A percentile compares a stretch with the other conserved stretches of the same genome.
These are phyloP conservation scores for Phytophthora agathidicida DNA, from an alignment of 352 stramenopile species.

Conservation along the genomic window DNA sequence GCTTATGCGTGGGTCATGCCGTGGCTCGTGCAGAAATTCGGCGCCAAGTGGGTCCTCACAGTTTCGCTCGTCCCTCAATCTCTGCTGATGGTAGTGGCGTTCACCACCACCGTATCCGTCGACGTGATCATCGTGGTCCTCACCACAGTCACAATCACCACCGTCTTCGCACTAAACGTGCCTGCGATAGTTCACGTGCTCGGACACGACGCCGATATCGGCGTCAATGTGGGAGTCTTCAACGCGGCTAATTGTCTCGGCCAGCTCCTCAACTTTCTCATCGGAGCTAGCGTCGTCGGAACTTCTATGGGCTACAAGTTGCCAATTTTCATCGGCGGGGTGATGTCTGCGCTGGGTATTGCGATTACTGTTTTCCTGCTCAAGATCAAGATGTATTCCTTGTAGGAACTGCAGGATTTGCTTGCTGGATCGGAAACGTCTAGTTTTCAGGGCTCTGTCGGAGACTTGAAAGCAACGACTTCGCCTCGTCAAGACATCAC, in stretches of 20 bases:
- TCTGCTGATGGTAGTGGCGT: constrained; percentile 19
- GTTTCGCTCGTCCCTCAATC: constrained; percentile 22
- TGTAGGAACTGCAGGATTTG: constrained; percentile 38
- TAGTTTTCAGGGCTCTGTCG: too few species aligned
- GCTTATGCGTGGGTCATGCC: constrained; percentile 50
- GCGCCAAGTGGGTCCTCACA: constrained; percentile 25
- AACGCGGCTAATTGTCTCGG: constrained; percentile 32
- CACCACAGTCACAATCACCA: constrained; percentile 23
- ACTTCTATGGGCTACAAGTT: constrained; percentile 31
- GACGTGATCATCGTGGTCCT: constrained; percentile 24
- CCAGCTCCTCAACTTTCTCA: constrained; percentile 29
- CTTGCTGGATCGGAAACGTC: too few species aligned
- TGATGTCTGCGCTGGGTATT: constrained; percentile 31
- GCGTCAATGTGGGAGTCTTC: constrained; percentile 28
- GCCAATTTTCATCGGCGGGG: constrained; percentile 25
- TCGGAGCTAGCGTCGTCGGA: constrained; percentile 18
- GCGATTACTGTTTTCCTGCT: constrained; percentile 49
- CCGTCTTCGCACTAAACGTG: constrained; percentile 22
- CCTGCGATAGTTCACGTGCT: constrained; percentile 31
- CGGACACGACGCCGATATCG: constrained; percentile 22
- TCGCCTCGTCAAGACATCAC: too few species aligned
- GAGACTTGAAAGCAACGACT: too few species aligned
- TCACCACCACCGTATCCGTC: constrained; percentile 11
- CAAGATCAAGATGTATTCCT: constrained; percentile 49
- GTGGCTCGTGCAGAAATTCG: constrained; percentile 42